A percentile compares a stretch with the other conserved stretches of the same genome.
Evolutionary conservation across 2,329 filamentous ascomycete species (phyloP).

Genomic region (Eutypa lata): DNA sequence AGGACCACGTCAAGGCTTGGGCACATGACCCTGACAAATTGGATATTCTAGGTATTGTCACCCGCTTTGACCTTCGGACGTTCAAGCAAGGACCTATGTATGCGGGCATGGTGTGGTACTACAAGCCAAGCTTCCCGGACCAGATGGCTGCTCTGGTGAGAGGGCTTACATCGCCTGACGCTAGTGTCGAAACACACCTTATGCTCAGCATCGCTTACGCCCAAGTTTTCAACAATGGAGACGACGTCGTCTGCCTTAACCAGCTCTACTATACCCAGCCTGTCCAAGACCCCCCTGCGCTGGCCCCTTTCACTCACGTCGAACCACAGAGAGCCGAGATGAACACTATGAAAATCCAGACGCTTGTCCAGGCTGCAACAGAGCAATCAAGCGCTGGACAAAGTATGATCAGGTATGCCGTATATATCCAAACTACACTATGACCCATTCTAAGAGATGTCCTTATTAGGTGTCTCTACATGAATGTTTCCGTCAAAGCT

Average conservation of each 20-base stretch:
- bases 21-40: constrained; percentile 1
- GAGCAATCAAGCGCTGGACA: constrained; percentile 1
- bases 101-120: constrained; percentile 6
- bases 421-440: neutral
- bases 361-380: constrained; percentile 2
- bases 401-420: constrained; percentile 3
- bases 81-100: constrained; percentile 9
- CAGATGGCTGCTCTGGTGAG: constrained; percentile 5
- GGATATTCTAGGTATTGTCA: constrained; percentile 3
- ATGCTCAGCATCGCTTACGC: constrained; percentile 7
- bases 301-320: constrained; percentile 4
- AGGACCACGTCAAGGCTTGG: constrained; percentile 1
- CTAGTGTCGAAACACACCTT: constrained; percentile 2
- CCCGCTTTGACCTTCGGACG: constrained; percentile 4
- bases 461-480: constrained; percentile 3
- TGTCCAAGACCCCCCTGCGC: constrained; percentile 2
- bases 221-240: constrained; percentile 3
- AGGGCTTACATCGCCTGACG: constrained; percentile 2
- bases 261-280: constrained; percentile 4
- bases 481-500: constrained; percentile 3
- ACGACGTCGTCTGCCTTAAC: constrained; percentile 5
- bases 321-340: constrained; percentile 2
- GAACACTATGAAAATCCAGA: constrained; percentile 3
- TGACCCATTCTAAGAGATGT: constrained; percentile 1
- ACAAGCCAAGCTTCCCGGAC: constrained; percentile 2